These are phyloP conservation scores for Talaromyces thailandensis DNA, from an alignment of 495 filamentous ascomycete species.

Conservation along the genomic window DNA sequence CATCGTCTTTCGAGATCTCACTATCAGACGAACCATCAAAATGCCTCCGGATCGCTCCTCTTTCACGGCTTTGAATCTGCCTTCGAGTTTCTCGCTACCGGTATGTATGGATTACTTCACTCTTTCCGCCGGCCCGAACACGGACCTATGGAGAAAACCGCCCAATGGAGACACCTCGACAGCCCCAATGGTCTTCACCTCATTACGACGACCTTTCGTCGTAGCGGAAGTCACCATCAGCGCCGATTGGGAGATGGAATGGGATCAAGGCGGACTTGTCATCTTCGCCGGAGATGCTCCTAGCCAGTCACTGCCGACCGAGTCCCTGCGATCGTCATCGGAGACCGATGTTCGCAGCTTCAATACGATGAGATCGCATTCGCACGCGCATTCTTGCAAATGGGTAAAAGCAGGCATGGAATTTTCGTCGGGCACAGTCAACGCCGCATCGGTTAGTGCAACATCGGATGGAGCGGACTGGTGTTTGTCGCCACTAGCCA, in stretches of 20 bases:
- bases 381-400: conserved; percentile 29
- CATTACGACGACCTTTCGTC: conserved; percentile 42
- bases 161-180: conserved; percentile 46
- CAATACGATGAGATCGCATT: not conserved
- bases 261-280: conserved; percentile 63
- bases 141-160: conserved; percentile 45
- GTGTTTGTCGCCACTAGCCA: conserved; percentile 39
- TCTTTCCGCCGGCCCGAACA: conserved; percentile 46
- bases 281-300: conserved; percentile 68
- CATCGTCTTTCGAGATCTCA: not conserved
- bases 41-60: conserved; percentile 45
- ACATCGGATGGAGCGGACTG: conserved; percentile 50
- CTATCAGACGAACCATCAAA: conserved; percentile 4
- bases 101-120: conserved; percentile 50
- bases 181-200: conserved; percentile 49
- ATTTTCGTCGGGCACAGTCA: conserved; percentile 41
- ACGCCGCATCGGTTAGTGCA: conserved; percentile 46
- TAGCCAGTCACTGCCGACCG: conserved; percentile 32
- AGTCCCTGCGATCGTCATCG: conserved; percentile 8
- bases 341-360: not conserved
- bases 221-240: conserved; percentile 51
- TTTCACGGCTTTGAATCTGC: conserved; percentile 43
- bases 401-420: conserved; percentile 54
- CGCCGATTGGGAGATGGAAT: conserved; percentile 52
- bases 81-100: conserved; percentile 35